phyloP scores from a whole-genome alignment of 2,329 filamentous ascomycete species.

The Colletotrichum euphorbiae region DNA sequence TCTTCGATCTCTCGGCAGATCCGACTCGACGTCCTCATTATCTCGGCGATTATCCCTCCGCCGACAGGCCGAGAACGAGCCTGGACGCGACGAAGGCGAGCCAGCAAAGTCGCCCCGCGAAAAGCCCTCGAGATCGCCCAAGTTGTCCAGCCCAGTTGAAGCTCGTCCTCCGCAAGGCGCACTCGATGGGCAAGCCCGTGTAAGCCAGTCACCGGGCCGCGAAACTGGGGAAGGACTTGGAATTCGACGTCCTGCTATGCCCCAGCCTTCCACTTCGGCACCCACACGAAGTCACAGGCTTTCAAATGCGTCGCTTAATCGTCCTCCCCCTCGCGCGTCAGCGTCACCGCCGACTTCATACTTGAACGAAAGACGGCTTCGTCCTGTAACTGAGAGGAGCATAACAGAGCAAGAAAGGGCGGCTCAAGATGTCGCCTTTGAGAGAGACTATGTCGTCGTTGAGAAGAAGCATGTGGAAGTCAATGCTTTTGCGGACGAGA shows the following conservation, averaged over 20 bases:
- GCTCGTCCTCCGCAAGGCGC: slow-evolving; percentile 48
- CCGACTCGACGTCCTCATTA: slow-evolving; percentile 45
- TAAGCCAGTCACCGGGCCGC: slow-evolving; percentile 58
- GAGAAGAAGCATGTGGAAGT: slow-evolving; percentile 97
- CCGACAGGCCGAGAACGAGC: slow-evolving; percentile 55
- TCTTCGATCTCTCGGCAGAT: slow-evolving; percentile 44
- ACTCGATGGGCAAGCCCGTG: slow-evolving; percentile 45
- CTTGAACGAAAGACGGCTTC: slow-evolving; percentile 50
- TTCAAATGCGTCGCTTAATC: slow-evolving; percentile 55
- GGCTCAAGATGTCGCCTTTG: slow-evolving; percentile 88
- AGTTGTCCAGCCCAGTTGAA: slow-evolving; percentile 47
- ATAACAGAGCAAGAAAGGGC: slow-evolving; percentile 75
- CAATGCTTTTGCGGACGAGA: slow-evolving; percentile 94
- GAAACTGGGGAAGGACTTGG: slow-evolving; percentile 63
- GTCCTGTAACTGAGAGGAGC: slow-evolving; percentile 43
- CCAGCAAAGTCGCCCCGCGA: slow-evolving; percentile 57
- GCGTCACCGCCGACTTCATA: slow-evolving; percentile 50
- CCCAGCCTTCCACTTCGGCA: slow-evolving; percentile 61
- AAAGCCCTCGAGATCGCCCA: slow-evolving; percentile 54
- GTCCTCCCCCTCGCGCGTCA: slow-evolving; percentile 48
- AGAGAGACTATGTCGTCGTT: slow-evolving; percentile 94
- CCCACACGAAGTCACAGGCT: slow-evolving; percentile 57
- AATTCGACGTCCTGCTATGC: slow-evolving; percentile 61
- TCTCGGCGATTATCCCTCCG: slow-evolving; percentile 53
- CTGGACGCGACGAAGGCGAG: slow-evolving; percentile 49